phyloP scores from a whole-genome alignment of 495 filamentous ascomycete genomes.

The Penicillium ochrochloron region DNA sequence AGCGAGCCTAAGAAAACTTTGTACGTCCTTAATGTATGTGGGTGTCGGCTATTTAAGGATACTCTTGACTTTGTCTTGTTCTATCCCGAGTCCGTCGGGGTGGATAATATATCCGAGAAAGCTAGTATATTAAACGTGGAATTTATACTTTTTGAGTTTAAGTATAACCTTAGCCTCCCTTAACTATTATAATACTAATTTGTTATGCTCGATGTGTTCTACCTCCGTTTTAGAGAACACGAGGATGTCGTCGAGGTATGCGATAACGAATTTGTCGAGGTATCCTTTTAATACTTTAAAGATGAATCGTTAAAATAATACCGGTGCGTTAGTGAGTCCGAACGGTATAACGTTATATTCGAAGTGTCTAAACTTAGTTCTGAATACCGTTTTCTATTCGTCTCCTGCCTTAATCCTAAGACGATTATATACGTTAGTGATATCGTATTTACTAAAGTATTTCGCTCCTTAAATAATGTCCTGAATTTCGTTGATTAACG shows the following conservation, averaged over 20 bases:
- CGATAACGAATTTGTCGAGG: no score
- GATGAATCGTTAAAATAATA: conserved; percentile 18
- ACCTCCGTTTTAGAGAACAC: background rate
- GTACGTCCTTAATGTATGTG: background rate
- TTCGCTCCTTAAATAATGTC: conserved; percentile 27
- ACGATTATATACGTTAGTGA: conserved; percentile 23
- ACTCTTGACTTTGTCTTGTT: background rate
- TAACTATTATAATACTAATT: conserved; percentile 10
- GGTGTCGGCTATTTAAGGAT: background rate
- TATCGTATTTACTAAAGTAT: conserved; percentile 33
- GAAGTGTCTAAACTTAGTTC: conserved; percentile 22
- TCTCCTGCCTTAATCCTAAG: conserved; percentile 21
- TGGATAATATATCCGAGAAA: conserved; percentile 9
- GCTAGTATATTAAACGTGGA: background rate
- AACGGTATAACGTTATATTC: conserved; percentile 27
- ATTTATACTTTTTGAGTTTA: conserved; percentile 24
- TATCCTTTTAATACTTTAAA: background rate
- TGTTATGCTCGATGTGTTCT: background rate
- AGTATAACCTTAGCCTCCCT: conserved; percentile 12
- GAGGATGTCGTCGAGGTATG: no score
- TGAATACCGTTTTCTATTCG: conserved; percentile 28
- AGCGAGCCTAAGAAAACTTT: background rate
- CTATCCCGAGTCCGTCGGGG: background rate
- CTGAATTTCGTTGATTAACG: conserved; percentile 25
- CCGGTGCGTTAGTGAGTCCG: conserved; percentile 20